phyloP scores from a whole-genome alignment of 1,284 basidiomycete genomes.

The Omphalotus olearius region DNA sequence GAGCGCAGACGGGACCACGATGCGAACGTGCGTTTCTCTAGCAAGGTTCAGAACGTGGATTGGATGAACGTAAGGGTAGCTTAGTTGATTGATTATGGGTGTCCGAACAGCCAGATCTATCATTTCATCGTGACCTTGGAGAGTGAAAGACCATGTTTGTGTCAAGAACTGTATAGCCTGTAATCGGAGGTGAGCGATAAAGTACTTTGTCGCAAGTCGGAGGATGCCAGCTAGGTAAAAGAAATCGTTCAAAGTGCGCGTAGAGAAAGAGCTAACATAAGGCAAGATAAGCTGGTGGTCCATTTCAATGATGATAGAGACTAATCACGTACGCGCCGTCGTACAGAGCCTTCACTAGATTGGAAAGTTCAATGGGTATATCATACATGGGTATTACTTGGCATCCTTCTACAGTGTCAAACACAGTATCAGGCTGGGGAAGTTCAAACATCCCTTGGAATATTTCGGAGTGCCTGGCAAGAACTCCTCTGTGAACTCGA shows the following conservation, averaged over 20 bases:
- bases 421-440: constrained; percentile 36
- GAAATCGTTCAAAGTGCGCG: constrained; percentile 44
- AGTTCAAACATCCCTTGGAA: constrained; percentile 57
- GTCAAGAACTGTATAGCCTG: constrained; percentile 45
- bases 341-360: constrained; percentile 51
- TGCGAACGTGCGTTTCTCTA: constrained; percentile 43
- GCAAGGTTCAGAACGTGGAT: constrained; percentile 57
- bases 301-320: background rate
- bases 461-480: constrained; percentile 56
- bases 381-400: constrained; percentile 54
- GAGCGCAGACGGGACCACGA: constrained; percentile 47
- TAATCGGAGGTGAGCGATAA: constrained; percentile 42
- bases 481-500: constrained; percentile 53
- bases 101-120: constrained; percentile 43
- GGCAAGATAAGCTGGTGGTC: background rate
- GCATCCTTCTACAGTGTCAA: constrained; percentile 40
- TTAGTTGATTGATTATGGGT: constrained; percentile 37
- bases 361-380: constrained; percentile 45
- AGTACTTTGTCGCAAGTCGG: constrained; percentile 56
- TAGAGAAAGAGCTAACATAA: constrained; percentile 30
- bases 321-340: constrained; percentile 46
- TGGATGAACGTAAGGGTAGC: constrained; percentile 58
- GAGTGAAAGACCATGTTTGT: constrained; percentile 49
- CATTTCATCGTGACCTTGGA: constrained; percentile 55
- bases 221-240: constrained; percentile 50